phyloP scores from a whole-genome alignment of 116 monocot species.

The Trichopus zeylanicus region DNA sequence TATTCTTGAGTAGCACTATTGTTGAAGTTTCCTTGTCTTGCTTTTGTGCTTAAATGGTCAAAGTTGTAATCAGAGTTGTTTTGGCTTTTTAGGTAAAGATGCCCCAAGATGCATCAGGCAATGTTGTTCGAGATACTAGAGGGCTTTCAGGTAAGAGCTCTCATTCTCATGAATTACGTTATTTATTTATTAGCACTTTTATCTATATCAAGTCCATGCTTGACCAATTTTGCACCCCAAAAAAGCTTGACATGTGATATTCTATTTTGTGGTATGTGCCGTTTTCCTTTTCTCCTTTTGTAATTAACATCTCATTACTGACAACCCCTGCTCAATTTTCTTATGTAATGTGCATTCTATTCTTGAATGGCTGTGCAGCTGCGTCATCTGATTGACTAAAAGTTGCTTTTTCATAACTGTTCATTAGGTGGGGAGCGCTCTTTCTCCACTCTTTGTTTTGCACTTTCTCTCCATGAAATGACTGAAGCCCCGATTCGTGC shows the following conservation, averaged over 20 bases:
- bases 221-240: background rate
- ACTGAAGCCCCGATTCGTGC: constrained; percentile 94
- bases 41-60: background rate
- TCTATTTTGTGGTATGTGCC: background rate
- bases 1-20: background rate
- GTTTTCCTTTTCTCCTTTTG: background rate
- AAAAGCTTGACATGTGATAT: background rate
- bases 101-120: constrained; percentile 88
- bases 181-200: background rate
- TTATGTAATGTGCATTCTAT: background rate
- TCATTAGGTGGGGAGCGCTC: constrained; percentile 82
- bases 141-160: constrained; percentile 85
- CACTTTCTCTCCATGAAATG: constrained; percentile 94
- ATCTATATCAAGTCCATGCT: too few species aligned
- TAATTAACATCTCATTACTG: too few species aligned
- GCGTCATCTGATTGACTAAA: background rate
- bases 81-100: constrained; percentile 63
- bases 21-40: background rate
- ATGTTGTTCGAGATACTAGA: constrained; percentile 80
- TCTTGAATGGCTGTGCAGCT: background rate
- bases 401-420: background rate
- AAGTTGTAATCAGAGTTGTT: background rate
- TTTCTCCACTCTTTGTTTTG: constrained; percentile 93
- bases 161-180: background rate
- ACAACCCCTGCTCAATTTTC: background rate